phyloP scores from a whole-genome alignment of 2,329 filamentous ascomycete genomes.

The Bretziella fagacearum region DNA sequence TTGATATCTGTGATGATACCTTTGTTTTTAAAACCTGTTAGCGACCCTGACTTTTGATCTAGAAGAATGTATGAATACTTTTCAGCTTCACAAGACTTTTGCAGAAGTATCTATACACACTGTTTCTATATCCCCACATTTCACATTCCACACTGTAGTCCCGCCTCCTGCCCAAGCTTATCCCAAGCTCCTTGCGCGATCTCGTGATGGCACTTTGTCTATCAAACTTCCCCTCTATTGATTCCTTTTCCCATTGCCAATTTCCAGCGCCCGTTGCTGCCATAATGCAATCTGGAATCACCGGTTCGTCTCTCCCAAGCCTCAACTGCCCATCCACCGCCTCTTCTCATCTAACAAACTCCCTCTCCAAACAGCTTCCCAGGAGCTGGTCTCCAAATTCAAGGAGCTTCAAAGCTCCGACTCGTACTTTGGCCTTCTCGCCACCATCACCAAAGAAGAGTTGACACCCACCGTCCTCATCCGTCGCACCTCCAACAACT shows the following conservation, averaged over 20 bases:
- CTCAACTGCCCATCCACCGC: neutral
- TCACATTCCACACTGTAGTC: neutral
- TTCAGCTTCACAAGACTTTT: neutral
- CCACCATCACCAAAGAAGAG: slow-evolving; percentile 51
- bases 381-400: slow-evolving; percentile 62
- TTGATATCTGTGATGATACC: too few relatives aligned
- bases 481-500: slow-evolving; percentile 38
- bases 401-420: slow-evolving; percentile 45
- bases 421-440: slow-evolving; percentile 51
- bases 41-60: neutral
- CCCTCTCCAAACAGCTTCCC: slow-evolving; percentile 38
- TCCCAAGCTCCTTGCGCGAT: neutral
- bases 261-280: neutral
- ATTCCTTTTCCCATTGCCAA: neutral
- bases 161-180: slow-evolving; percentile 9
- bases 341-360: neutral
- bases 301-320: slow-evolving; percentile 31
- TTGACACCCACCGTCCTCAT: slow-evolving; percentile 42
- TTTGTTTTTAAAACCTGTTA: too few relatives aligned
- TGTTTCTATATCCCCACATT: neutral
- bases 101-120: slow-evolving; percentile 8
- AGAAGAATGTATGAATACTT: slow-evolving; percentile 3
- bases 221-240: too few relatives aligned
- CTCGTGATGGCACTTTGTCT: too few relatives aligned
- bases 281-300: slow-evolving; percentile 62